phyloP scores from a whole-genome alignment of 208 protist species.

The Leishmania tarentolae region DNA sequence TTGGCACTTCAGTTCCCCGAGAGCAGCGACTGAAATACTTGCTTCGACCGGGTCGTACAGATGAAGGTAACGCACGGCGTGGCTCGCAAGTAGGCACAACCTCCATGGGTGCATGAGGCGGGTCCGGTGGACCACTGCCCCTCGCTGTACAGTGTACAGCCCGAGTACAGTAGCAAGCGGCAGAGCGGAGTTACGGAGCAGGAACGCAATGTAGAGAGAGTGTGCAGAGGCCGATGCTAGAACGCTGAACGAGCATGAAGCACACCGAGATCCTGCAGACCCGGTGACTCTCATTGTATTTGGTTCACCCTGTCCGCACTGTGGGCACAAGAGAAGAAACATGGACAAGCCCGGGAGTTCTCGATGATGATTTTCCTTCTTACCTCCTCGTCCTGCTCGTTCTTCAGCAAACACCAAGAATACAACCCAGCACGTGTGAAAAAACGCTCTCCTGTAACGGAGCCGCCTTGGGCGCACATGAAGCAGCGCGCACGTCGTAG shows the following conservation, averaged over 20 bases:
- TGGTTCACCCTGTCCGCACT: too few species aligned
- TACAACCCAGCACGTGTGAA: too few species aligned
- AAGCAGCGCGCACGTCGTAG: too few species aligned
- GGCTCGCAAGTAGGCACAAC: neutral
- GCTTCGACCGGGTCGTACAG: constrained; percentile 29
- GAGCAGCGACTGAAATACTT: constrained; percentile 24
- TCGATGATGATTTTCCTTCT: too few species aligned
- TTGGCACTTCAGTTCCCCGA: constrained; percentile 24
- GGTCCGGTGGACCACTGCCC: neutral
- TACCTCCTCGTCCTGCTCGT: too few species aligned
- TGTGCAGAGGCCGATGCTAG: neutral
- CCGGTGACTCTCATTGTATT: too few species aligned
- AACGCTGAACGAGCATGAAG: neutral
- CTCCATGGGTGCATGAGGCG: neutral
- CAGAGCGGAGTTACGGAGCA: neutral
- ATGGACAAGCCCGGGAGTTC: too few species aligned
- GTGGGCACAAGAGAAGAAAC: too few species aligned
- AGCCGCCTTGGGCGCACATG: too few species aligned
- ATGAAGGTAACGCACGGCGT: constrained; percentile 29
- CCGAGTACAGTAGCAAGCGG: neutral
- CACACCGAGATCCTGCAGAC: neutral
- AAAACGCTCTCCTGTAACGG: too few species aligned
- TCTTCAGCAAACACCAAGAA: too few species aligned
- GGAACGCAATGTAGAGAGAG: neutral
- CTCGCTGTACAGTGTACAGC: neutral